phyloP scores from a whole-genome alignment of 805 yeast species.

The Alloascoidea africana region DNA sequence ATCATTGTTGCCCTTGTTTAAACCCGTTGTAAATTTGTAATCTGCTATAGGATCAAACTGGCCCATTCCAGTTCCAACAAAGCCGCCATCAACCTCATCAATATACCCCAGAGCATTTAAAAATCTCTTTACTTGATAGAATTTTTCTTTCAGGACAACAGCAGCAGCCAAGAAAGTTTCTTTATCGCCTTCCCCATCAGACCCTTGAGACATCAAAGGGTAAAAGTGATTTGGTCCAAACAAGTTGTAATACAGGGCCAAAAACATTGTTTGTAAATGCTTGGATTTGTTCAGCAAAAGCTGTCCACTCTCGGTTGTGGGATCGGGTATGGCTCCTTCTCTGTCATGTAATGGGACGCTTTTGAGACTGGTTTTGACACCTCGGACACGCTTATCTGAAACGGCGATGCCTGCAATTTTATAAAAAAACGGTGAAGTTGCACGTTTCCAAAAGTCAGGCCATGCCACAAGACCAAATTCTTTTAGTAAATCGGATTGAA shows the following conservation, averaged over 20 bases:
- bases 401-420: constrained; percentile 46
- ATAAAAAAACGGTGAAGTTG: constrained; percentile 62
- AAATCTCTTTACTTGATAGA: constrained; percentile 33
- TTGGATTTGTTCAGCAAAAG: constrained; percentile 38
- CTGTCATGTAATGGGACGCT: constrained; percentile 39
- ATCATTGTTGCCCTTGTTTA: constrained; percentile 3
- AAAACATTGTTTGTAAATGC: constrained; percentile 40
- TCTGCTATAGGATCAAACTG: constrained; percentile 62
- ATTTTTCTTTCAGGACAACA: constrained; percentile 40
- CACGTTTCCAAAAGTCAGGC: constrained; percentile 86
- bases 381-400: constrained; percentile 22
- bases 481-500: constrained; percentile 39
- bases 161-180: constrained; percentile 68
- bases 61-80: constrained; percentile 57
- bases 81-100: constrained; percentile 23
- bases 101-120: constrained; percentile 41
- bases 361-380: constrained; percentile 22
- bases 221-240: constrained; percentile 48
- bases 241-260: constrained; percentile 50
- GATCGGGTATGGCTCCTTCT: constrained; percentile 53
- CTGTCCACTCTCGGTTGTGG: constrained; percentile 60
- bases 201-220: constrained; percentile 43
- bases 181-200: constrained; percentile 68
- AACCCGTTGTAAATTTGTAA: constrained; percentile 14
- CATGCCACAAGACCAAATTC: constrained; percentile 41